phyloP scores from a whole-genome alignment of 192 early-diverging fungal species.

The Gigaspora rosea region DNA sequence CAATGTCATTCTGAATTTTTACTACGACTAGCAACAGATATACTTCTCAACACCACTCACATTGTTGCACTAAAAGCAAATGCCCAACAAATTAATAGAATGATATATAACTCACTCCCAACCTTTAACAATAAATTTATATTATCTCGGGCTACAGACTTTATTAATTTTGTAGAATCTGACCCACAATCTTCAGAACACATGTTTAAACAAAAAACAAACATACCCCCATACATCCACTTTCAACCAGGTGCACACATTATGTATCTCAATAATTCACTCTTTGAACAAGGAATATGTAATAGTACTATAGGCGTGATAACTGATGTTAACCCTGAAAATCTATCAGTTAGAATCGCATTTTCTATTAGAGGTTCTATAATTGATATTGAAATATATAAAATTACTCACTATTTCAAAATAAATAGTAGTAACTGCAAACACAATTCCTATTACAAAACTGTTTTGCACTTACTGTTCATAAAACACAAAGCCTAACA shows the following conservation, averaged over 20 bases:
- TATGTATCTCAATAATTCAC: not conserved
- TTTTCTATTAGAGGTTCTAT: no score
- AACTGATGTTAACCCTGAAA: not conserved
- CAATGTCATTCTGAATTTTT: not conserved
- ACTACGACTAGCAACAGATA: not conserved
- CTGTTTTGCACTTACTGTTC: no score
- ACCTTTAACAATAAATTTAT: not conserved
- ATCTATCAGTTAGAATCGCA: no score
- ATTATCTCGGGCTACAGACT: not conserved
- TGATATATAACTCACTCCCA: not conserved
- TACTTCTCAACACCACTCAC: not conserved
- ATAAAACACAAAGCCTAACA: no score
- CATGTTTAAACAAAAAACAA: conserved; percentile 6
- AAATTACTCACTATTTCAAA: no score
- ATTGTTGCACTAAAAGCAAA: conserved; percentile 1
- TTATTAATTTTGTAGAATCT: not conserved
- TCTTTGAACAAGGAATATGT: not conserved
- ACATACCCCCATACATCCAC: not conserved
- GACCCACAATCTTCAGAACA: not conserved
- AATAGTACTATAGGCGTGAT: not conserved
- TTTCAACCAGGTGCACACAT: not conserved
- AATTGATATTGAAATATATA: no score
- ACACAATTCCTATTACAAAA: no score
- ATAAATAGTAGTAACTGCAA: no score
- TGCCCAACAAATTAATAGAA: not conserved